These are phyloP conservation scores for Pilobolus umbonatus DNA, from an alignment of 192 early-diverging fungal genomes.

Conservation along the genomic window DNA sequence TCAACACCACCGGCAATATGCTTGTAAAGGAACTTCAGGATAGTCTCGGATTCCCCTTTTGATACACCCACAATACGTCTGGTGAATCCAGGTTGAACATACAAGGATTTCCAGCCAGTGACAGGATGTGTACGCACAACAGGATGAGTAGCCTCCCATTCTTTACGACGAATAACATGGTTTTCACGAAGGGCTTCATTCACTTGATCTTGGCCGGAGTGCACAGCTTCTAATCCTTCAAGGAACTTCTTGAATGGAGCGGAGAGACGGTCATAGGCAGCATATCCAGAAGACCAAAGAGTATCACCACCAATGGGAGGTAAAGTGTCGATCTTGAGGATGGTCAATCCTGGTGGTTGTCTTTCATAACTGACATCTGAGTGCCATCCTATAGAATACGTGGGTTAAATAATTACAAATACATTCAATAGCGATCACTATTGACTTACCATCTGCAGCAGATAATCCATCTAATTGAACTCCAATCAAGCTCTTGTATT, in stretches of 20 bases:
- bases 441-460: neutral
- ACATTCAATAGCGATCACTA: neutral
- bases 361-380: conserved; percentile 32
- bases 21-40: conserved; percentile 54
- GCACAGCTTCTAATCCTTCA: conserved; percentile 28
- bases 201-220: conserved; percentile 28
- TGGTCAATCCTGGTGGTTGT: conserved; percentile 27
- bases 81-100: conserved; percentile 60
- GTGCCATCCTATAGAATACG: conserved; percentile 19
- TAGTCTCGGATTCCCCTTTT: conserved; percentile 44
- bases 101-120: conserved; percentile 64
- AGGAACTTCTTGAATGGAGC: conserved; percentile 22
- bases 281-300: conserved; percentile 24
- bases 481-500: neutral
- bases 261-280: conserved; percentile 29
- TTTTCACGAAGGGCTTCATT: neutral
- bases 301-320: conserved; percentile 32
- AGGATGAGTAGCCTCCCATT: conserved; percentile 36
- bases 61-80: conserved; percentile 49
- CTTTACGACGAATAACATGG: conserved; percentile 26
- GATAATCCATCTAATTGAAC: neutral
- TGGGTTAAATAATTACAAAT: neutral
- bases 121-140: conserved; percentile 64
- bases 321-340: conserved; percentile 28
- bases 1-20: conserved; percentile 46